Evolutionary conservation across 2,329 filamentous ascomycete genomes (phyloP).

Genomic region (Apiospora kogelbergensis): DNA sequence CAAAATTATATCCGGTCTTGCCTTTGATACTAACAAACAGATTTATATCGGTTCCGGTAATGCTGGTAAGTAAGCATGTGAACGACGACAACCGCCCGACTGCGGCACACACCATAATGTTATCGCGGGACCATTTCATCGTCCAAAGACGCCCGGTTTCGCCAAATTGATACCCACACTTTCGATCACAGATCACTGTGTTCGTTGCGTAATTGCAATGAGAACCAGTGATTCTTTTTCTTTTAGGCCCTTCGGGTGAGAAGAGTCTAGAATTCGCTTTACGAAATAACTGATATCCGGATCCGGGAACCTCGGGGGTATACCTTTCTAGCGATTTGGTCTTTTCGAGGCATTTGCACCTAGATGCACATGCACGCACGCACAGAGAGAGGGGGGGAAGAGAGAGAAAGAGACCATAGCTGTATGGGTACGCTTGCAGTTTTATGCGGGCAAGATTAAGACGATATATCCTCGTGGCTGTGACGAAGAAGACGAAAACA

Average conservation of each 20-base stretch:
- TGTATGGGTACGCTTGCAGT: not conserved
- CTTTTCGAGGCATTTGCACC: not conserved
- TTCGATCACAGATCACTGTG: not conserved
- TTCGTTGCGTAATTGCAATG: not conserved
- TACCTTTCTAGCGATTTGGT: not conserved
- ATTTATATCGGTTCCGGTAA: not conserved
- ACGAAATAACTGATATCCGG: not conserved
- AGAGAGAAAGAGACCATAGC: not conserved
- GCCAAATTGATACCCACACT: not conserved
- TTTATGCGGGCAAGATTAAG: not conserved
- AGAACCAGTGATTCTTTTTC: not conserved
- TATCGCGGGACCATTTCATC: not conserved
- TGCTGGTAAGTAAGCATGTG: not conserved
- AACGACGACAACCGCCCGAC: not conserved
- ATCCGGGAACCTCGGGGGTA: not conserved
- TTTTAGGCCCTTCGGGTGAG: not conserved
- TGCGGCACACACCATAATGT: not conserved
- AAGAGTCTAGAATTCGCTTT: not conserved
- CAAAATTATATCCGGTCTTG: not conserved
- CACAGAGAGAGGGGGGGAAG: no score
- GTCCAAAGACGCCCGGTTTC: not conserved
- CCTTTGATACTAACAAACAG: conserved; percentile 2
- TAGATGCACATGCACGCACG: not conserved
- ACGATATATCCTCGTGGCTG: not conserved
- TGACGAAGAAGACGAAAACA: not conserved